Evolutionary conservation across 1,284 basidiomycete genomes (phyloP).

Genomic region (Pseudozyma pruni): DNA sequence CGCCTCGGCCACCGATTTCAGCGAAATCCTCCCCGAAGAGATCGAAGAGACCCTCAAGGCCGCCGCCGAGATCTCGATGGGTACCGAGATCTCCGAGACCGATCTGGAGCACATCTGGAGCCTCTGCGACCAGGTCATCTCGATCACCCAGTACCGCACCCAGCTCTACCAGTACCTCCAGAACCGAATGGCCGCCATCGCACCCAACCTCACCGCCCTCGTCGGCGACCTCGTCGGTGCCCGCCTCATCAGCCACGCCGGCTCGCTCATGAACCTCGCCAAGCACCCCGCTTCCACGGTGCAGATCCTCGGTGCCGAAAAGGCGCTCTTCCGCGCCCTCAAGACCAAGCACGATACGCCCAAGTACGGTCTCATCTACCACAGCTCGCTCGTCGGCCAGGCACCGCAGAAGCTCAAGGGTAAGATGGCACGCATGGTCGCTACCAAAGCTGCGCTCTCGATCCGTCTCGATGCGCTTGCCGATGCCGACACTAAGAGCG

Average conservation of each 20-base stretch:
- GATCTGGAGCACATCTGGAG: conserved; percentile 95
- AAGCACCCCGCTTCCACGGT: conserved; percentile 98
- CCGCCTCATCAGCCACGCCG: conserved; percentile 94
- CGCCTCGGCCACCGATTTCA: conserved; percentile 84
- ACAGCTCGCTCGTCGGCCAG: conserved; percentile 88
- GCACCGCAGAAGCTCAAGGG: conserved; percentile 98
- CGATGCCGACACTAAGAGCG: conserved; percentile 89
- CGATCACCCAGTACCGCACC: conserved; percentile 90
- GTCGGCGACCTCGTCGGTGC: conserved; percentile 98
- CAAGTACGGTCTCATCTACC: conserved; percentile 97
- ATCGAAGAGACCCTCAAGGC: conserved; percentile 89
- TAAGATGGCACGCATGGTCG: conserved; percentile 99
- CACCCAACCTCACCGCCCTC: conserved; percentile 93
- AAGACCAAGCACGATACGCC: conserved; percentile 99
- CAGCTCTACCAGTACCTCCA: conserved; percentile 93
- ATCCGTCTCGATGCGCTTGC: conserved; percentile 96
- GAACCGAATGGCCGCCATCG: conserved; percentile 96
- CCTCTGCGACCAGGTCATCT: conserved; percentile 95
- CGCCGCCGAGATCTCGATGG: conserved; percentile 94
- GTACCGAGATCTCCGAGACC: conserved; percentile 95
- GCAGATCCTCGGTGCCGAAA: conserved; percentile 97
- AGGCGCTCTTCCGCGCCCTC: conserved; percentile 95
- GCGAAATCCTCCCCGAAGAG: conserved; percentile 84
- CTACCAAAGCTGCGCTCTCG: conserved; percentile 88
- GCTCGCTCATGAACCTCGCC: conserved; percentile 89